phyloP scores from a whole-genome alignment of 148 eudicot species.

The Agrostemma githago region DNA sequence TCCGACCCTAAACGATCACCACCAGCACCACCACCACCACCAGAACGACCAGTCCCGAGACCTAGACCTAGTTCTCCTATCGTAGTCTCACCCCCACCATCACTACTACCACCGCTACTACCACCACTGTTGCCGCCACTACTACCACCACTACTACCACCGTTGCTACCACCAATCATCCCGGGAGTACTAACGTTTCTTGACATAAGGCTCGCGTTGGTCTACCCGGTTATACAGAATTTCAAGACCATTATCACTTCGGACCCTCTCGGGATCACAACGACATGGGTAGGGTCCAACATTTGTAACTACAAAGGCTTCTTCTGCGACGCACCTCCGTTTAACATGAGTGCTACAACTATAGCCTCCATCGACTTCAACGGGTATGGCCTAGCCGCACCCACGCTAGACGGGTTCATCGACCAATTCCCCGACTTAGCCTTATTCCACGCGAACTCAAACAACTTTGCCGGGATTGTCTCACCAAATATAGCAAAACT shows the following conservation, averaged over 20 bases:
- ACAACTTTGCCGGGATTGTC: slow-evolving; percentile 53
- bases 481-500: slow-evolving; percentile 54
- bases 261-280: slow-evolving; percentile 68
- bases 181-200: slow-evolving; percentile 30
- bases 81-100: not conserved
- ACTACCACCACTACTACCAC: slow-evolving; percentile 7
- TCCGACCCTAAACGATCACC: not conserved
- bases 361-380: slow-evolving; percentile 80
- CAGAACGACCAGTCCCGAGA: not conserved
- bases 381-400: slow-evolving; percentile 57
- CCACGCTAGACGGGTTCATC: slow-evolving; percentile 59
- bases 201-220: slow-evolving; percentile 50
- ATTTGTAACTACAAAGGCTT: slow-evolving; percentile 71
- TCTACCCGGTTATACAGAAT: slow-evolving; percentile 60
- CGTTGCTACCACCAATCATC: slow-evolving; percentile 7
- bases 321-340: slow-evolving; percentile 61
- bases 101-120: not conserved
- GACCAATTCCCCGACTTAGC: slow-evolving; percentile 75
- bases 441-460: slow-evolving; percentile 82
- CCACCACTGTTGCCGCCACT: slow-evolving; percentile 9
- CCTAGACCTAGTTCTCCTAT: not conserved
- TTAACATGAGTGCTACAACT: slow-evolving; percentile 51
- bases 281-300: slow-evolving; percentile 66
- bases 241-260: slow-evolving; percentile 56
- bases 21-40: not conserved